Evolutionary conservation across 192 early-diverging fungal genomes (phyloP).

Genomic region (Dissophora ornata): DNA sequence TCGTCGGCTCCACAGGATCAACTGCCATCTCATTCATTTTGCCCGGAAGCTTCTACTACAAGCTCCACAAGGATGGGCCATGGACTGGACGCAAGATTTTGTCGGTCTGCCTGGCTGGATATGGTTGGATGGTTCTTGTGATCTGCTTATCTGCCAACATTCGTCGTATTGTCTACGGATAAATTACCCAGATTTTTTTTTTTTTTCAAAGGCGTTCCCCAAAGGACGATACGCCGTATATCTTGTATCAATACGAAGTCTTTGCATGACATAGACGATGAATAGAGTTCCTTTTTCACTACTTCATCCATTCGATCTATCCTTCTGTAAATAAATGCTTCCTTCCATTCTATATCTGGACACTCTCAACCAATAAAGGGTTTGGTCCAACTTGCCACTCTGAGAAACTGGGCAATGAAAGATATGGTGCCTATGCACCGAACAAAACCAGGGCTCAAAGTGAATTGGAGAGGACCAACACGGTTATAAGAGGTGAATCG

Average conservation of each 20-base stretch:
- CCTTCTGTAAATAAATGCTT: too few species aligned
- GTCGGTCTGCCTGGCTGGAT: slow-evolving; percentile 68
- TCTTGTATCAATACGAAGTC: not conserved
- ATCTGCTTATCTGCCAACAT: slow-evolving; percentile 81
- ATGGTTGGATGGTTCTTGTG: slow-evolving; percentile 86
- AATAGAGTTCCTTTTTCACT: too few species aligned
- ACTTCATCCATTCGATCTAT: too few species aligned
- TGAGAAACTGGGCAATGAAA: too few species aligned
- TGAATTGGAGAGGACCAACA: too few species aligned
- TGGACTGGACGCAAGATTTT: slow-evolving; percentile 76
- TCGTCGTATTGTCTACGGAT: slow-evolving; percentile 35
- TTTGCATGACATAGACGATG: too few species aligned
- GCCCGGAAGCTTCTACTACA: slow-evolving; percentile 93
- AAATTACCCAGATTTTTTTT: not conserved
- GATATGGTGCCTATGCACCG: too few species aligned
- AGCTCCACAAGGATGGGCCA: slow-evolving; percentile 70
- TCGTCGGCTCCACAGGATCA: slow-evolving; percentile 97
- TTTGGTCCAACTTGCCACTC: too few species aligned
- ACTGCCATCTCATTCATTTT: slow-evolving; percentile 97
- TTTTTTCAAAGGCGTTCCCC: not conserved
- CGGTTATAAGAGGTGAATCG: too few species aligned
- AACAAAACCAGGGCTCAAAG: too few species aligned
- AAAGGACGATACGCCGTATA: not conserved
- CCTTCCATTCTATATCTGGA: too few species aligned
- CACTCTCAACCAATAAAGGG: too few species aligned